A percentile compares a stretch with the other conserved stretches of the same genome.
Evolutionary conservation across 495 filamentous ascomycete species (phyloP).

Genomic region (Podospora conica): DNA sequence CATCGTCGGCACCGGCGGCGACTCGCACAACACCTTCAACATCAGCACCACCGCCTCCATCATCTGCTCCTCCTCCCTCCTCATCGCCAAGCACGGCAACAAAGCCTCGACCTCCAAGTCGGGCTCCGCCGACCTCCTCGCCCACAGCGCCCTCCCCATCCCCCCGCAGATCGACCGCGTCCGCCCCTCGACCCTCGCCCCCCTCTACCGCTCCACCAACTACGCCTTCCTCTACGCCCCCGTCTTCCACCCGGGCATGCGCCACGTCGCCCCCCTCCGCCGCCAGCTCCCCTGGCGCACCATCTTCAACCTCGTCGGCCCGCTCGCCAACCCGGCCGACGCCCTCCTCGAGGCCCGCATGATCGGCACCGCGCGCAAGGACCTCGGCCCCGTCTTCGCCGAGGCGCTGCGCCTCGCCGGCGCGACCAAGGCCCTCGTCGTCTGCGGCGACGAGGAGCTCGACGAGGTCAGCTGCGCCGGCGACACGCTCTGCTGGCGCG

Average conservation of each 20-base stretch:
- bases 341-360: slow-evolving; percentile 73
- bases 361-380: slow-evolving; percentile 81
- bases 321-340: slow-evolving; percentile 82
- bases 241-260: slow-evolving; percentile 92
- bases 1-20: slow-evolving; percentile 96
- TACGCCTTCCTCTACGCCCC: slow-evolving; percentile 97
- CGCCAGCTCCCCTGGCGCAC: slow-evolving; percentile 82
- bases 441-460: slow-evolving; percentile 90
- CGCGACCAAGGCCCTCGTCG: slow-evolving; percentile 75
- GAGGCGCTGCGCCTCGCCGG: slow-evolving; percentile 75
- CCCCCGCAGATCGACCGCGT: slow-evolving; percentile 69
- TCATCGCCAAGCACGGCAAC: slow-evolving; percentile 93
- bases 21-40: slow-evolving; percentile 96
- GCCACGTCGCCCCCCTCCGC: slow-evolving; percentile 74
- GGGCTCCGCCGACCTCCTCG: slow-evolving; percentile 88
- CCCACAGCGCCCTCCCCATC: slow-evolving; percentile 52
- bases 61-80: slow-evolving; percentile 72
- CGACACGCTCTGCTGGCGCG: slow-evolving; percentile 76
- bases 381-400: slow-evolving; percentile 79
- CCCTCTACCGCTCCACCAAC: slow-evolving; percentile 69
- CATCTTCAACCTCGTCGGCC: slow-evolving; percentile 94
- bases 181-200: slow-evolving; percentile 57
- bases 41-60: slow-evolving; percentile 93
- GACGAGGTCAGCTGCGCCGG: slow-evolving; percentile 93
- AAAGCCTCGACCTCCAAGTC: slow-evolving; percentile 91